Conservation (phyloP, 202 grass and related monocot species). For the Bolboschoenoplectus hybrid region DNA sequence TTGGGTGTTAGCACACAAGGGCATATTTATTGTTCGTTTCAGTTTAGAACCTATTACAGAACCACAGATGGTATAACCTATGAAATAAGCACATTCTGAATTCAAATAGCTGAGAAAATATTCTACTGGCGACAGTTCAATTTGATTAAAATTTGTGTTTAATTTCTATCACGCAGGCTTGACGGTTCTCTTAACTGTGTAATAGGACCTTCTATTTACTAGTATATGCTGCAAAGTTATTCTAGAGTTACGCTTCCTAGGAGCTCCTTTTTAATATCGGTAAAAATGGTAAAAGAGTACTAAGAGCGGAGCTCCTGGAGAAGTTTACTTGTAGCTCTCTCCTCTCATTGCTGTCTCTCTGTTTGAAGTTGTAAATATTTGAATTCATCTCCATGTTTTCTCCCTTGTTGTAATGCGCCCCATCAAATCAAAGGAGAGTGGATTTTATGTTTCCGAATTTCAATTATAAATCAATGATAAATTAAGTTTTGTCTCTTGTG, state of each 20-base stretch:
- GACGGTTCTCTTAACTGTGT: conserved; percentile 8
- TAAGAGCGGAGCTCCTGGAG: conserved; percentile 34
- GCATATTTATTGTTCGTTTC: background rate
- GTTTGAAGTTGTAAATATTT: conserved; percentile 42
- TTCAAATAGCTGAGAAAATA: background rate
- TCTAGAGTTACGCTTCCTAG: conserved; percentile 40
- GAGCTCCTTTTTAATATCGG: conserved; percentile 24
- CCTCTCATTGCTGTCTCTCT: conserved; percentile 5
- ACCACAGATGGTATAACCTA: background rate
- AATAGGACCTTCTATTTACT: conserved; percentile 30
- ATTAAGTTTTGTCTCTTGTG: background rate
- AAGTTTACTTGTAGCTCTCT: conserved; percentile 41
- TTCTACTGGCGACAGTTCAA: background rate
- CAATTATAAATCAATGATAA: conserved; percentile 6
- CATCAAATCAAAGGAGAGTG: conserved; percentile 35
- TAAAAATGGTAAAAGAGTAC: conserved; percentile 27
- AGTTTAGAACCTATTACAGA: background rate
- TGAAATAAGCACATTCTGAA: background rate
- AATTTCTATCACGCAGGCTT: conserved; percentile 29
- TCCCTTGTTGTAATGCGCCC: background rate
- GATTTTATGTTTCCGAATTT: conserved; percentile 22
- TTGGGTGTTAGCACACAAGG: background rate
- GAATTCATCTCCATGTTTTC: conserved; percentile 12
- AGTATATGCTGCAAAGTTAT: conserved; percentile 34
- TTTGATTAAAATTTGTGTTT: background rate